These are phyloP conservation scores for Hamamelis virginiana DNA, from an alignment of 164 flowering plant genomes.

Conservation along the genomic window DNA sequence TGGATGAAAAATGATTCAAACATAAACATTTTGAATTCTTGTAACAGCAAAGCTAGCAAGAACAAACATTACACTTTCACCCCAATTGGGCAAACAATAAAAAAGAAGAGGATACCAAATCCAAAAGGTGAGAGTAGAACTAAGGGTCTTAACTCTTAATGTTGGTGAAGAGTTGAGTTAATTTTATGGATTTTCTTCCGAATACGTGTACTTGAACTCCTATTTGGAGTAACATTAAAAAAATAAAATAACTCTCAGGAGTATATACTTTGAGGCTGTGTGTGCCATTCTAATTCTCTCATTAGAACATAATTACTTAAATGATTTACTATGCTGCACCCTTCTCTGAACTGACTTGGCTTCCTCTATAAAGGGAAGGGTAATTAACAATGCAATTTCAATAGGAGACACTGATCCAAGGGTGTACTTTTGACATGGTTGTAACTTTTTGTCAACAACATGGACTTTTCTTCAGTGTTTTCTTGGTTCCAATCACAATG, in stretches of 20 bases:
- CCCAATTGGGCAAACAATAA: too few relatives aligned
- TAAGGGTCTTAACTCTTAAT: neutral
- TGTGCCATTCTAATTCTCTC: neutral
- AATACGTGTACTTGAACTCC: neutral
- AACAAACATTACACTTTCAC: too few relatives aligned
- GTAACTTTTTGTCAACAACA: neutral
- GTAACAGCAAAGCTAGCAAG: too few relatives aligned
- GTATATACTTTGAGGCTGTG: neutral
- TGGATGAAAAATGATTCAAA: too few relatives aligned
- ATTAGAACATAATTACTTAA: neutral
- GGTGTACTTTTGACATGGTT: neutral
- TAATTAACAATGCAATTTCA: neutral
- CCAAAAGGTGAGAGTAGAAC: neutral
- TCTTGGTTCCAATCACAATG: neutral
- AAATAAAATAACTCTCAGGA: neutral
- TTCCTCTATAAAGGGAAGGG: neutral
- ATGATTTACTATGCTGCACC: neutral
- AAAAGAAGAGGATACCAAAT: too few relatives aligned
- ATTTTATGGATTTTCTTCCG: neutral
- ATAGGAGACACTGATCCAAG: neutral
- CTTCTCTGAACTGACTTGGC: neutral
- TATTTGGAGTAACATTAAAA: neutral
- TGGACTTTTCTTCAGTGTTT: neutral
- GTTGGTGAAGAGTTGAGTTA: neutral
- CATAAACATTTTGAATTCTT: too few relatives aligned